Base-by-base conservation (phyloP, 2,329 filamentous ascomycete genomes). In the Torrubiella hemipterigena region DNA sequence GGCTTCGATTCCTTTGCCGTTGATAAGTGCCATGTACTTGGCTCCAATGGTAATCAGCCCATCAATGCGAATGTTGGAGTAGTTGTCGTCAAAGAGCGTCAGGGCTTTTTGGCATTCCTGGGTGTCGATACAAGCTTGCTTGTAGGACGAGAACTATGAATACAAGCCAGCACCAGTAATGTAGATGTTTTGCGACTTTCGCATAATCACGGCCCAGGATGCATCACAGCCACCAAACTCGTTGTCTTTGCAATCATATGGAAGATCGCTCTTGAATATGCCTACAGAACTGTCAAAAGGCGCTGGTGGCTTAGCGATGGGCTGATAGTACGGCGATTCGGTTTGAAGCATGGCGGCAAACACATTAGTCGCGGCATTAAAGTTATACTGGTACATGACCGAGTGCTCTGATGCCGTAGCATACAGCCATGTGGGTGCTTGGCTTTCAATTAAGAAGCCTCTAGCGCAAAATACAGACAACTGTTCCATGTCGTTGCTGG, bases 311-410 rank as follows among this genome's bases (percentile, higher is more conserved):
- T 21, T 15, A 14, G n/a, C 12, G 11, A 17, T 22, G 7, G 13
- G 32, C 30, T 51, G 47, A 55, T 67, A 76, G 56, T 68, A 76
- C n/a, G 77, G 72, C 3, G 75, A 79, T 49, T 83, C 78, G 2
- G 71, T 72, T 47, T 82, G 78, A 37, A 82, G 73, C 27, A 74
- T 53, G n/a, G 63, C 68, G 59, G 77, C 70, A 43, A 61, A 68
- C 42, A 69, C 46, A 45, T 65, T 61, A 36, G 56, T 51, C 1
- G 66, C 61, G 13, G 55, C 52, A 29, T 50, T 44, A 43, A 69
- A 49, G 35, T 67, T 56, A 49, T 69, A 70, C 42, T 71, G 61
- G 39, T 64, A 67, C 27, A 67, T 46, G 9, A 62, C 54, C 4
- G 49, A 53, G 50, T 71, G 66, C 46, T 71, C 67, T 0, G 60